Base-by-base conservation (phyloP, 23 red algal species). In the Gracilaria gracilis region DNA sequence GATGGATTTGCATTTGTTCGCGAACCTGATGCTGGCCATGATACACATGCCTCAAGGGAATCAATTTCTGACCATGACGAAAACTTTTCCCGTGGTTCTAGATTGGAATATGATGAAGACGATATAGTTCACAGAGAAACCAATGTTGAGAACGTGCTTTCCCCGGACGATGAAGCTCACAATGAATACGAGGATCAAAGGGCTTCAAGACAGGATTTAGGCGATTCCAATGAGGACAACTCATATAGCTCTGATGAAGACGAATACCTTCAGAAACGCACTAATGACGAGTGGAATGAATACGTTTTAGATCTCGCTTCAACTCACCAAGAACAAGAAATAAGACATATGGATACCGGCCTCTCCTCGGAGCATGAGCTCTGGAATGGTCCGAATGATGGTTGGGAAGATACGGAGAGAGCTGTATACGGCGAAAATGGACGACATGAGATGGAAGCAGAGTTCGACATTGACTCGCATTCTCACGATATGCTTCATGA, bases 1-100 rank as follows among this genome's bases (percentile, higher is more conserved):
- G 72, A 51, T 77, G 72, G 72, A 25, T 77, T 51, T 37, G 72
- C 72, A 39, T 6, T 77, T 31, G 72, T 77, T 51, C 20, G 32
- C 1, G 42, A 50, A 0, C 4, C 31, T 69, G 16, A 38, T 62
- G 59, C 29, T 62, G 27, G 29, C 23, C 4, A 62, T 29, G 59
- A 62, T 4, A 9, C 29, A 6, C 24, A 4, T 9, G 24, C 23
- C 9, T 62, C 59, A 29, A 4, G 13, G 29, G 24, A 62, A 29
- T 62, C 27, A 8, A 31, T 19, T 2, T 62, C 59, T 29, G 59
- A 62, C 48, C 40, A 33, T 34, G 75, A 57, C 31, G 42, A 80
- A 55, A 27, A 20, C 0, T 11, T 80, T 51, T 50, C 23, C 25
- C 48, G 28, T 0, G 48, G 17, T 50, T 80, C 19, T 25, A 50